Percentiles rank a stretch among this genome's conserved stretches.
Evolutionary conservation across 257 asterid genomes (phyloP).

Genomic region (Phtheirospermum japonicum): DNA sequence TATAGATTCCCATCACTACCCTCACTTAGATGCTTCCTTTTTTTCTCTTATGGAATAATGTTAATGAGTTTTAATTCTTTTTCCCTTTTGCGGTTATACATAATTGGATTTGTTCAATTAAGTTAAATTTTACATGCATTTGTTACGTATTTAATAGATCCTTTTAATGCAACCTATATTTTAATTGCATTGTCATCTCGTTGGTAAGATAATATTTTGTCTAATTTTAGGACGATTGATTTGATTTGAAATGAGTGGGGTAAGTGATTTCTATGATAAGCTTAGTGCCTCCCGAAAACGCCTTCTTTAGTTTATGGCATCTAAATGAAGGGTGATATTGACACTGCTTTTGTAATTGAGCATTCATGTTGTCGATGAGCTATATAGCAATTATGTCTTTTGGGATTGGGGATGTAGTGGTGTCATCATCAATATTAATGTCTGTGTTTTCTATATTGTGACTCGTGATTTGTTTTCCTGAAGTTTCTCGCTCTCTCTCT

Average conservation of each 20-base stretch:
- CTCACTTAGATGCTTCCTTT: no score
- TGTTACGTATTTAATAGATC: background rate
- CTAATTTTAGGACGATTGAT: background rate
- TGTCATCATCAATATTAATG: no score
- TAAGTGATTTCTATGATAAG: background rate
- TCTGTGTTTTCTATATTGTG: no score
- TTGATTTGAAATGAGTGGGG: no score
- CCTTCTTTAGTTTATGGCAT: background rate
- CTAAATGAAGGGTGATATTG: background rate
- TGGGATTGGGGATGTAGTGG: no score
- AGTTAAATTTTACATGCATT: background rate
- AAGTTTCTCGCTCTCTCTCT: no score
- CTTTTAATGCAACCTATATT: background rate
- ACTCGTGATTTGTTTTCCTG: no score
- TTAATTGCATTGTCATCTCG: background rate
- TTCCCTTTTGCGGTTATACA: no score
- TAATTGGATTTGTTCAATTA: background rate
- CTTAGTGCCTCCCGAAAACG: background rate
- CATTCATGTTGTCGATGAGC: no score
- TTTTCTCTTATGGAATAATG: background rate
- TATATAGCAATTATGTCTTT: no score
- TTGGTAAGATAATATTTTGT: background rate
- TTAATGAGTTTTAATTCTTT: background rate
- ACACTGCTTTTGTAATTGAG: no score
- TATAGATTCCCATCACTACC: no score